These are phyloP conservation scores for Arctostaphylos glauca DNA, from an alignment of 148 eudicot species.

Conservation along the genomic window DNA sequence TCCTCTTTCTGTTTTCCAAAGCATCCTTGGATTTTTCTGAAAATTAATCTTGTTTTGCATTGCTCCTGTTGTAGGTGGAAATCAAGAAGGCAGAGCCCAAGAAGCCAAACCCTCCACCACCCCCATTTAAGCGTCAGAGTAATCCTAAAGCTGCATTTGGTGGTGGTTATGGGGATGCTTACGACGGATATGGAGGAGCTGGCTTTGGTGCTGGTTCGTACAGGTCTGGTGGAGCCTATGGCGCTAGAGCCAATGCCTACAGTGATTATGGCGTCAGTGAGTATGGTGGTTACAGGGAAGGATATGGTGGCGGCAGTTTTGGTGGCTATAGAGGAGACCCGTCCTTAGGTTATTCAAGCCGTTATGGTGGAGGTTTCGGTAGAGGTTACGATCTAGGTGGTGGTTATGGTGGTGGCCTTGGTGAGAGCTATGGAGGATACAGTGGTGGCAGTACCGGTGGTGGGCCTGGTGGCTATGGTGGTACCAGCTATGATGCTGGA, in stretches of 20 bases:
- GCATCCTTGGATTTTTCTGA: not conserved
- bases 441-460: constrained; percentile 21
- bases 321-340: constrained; percentile 47
- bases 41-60: not conserved
- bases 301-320: constrained; percentile 44
- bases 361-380: constrained; percentile 36
- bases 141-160: constrained; percentile 44
- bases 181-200: constrained; percentile 42
- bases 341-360: constrained; percentile 41
- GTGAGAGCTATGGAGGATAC: constrained; percentile 28
- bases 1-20: not conserved
- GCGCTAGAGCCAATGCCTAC: constrained; percentile 23
- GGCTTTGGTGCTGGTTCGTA: constrained; percentile 42
- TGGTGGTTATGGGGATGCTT: constrained; percentile 45
- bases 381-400: constrained; percentile 35
- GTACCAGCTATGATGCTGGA: constrained; percentile 36
- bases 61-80: constrained; percentile 44
- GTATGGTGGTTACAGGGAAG: constrained; percentile 42
- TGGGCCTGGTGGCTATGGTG: constrained; percentile 30
- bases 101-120: constrained; percentile 49
- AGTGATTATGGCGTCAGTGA: constrained; percentile 26
- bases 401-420: constrained; percentile 32
- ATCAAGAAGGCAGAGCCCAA: constrained; percentile 67
- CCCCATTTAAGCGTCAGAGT: constrained; percentile 32
- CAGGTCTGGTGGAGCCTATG: constrained; percentile 40